phyloP scores from a whole-genome alignment of 371 early-diverging fungal genomes.

The Saksenaea vasiformis region DNA sequence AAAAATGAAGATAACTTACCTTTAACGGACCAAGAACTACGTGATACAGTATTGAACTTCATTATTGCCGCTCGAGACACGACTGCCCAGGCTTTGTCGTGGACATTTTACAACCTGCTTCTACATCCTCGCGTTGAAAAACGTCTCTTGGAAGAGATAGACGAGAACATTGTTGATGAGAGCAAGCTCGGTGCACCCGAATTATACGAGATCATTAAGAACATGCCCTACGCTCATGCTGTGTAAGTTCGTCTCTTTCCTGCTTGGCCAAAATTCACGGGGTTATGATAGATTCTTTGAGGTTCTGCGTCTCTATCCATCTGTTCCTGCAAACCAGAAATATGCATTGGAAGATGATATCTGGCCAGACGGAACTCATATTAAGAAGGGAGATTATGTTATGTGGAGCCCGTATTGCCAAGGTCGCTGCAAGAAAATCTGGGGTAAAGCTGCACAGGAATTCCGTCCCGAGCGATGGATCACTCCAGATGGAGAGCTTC shows the following conservation, averaged over 20 bases:
- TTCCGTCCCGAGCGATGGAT: conserved; percentile 71
- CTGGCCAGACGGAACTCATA: conserved; percentile 62
- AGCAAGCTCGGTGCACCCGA: conserved; percentile 21
- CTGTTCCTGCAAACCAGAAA: conserved; percentile 62
- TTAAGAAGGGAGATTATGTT: conserved; percentile 55
- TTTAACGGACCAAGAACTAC: conserved; percentile 45
- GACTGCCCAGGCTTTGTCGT: conserved; percentile 72
- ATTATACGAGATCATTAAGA: conserved; percentile 47
- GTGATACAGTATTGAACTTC: conserved; percentile 73
- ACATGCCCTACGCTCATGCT: conserved; percentile 61
- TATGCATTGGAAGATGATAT: conserved; percentile 59
- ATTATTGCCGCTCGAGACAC: conserved; percentile 73
- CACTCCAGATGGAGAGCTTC: conserved; percentile 26
- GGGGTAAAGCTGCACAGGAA: conserved; percentile 64
- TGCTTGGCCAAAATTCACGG: not conserved
- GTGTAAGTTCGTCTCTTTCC: conserved; percentile 34
- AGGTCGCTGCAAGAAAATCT: conserved; percentile 55
- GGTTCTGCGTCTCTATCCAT: conserved; percentile 60
- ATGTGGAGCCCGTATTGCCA: conserved; percentile 53
- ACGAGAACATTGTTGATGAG: conserved; percentile 26
- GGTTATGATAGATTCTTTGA: conserved; percentile 43
- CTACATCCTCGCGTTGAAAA: conserved; percentile 53
- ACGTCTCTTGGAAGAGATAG: conserved; percentile 62
- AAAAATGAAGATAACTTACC: conserved; percentile 44
- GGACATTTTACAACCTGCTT: conserved; percentile 66